A percentile compares a stretch with the other conserved stretches of the same genome.
These are phyloP conservation scores for Chionographis japonica DNA, from an alignment of 106 monocot genomes.

Conservation along the genomic window DNA sequence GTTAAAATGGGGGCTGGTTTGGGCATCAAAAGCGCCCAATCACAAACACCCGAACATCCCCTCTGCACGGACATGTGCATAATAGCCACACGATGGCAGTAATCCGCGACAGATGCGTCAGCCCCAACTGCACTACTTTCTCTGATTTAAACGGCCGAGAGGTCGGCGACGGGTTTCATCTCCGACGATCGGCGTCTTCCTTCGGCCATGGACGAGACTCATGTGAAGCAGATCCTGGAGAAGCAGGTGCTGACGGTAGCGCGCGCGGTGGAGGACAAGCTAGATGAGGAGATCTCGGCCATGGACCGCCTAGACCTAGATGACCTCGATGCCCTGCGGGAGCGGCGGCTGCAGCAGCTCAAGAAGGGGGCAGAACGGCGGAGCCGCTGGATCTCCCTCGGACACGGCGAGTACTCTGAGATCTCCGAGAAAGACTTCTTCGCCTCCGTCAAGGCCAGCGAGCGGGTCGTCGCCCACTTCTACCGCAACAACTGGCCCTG, in stretches of 20 bases:
- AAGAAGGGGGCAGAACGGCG: constrained; percentile 77
- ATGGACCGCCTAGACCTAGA: constrained; percentile 80
- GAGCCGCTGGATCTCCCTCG: constrained; percentile 61
- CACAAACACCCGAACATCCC: too few relatives aligned
- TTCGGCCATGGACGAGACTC: constrained; percentile 3
- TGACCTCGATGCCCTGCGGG: constrained; percentile 74
- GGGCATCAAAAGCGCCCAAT: too few relatives aligned
- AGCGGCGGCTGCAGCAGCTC: constrained; percentile 81
- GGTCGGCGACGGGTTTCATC: too few relatives aligned
- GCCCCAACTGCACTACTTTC: too few relatives aligned
- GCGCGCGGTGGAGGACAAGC: constrained; percentile 88
- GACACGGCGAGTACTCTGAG: constrained; percentile 90
- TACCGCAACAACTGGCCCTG: constrained; percentile 98
- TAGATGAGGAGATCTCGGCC: constrained; percentile 81
- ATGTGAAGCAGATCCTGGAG: constrained; percentile 59
- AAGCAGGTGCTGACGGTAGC: constrained; percentile 76
- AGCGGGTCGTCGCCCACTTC: constrained; percentile 92
- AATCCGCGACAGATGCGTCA: too few relatives aligned
- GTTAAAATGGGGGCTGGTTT: too few relatives aligned
- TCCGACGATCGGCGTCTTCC: too few relatives aligned
- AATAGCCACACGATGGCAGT: too few relatives aligned
- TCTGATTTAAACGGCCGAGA: too few relatives aligned
- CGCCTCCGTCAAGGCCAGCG: constrained; percentile 84
- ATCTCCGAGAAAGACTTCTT: constrained; percentile 96
- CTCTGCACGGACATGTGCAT: too few relatives aligned